Base-by-base conservation (phyloP, 352 stramenopile genomes). In the Phytophthora idaei region DNA sequence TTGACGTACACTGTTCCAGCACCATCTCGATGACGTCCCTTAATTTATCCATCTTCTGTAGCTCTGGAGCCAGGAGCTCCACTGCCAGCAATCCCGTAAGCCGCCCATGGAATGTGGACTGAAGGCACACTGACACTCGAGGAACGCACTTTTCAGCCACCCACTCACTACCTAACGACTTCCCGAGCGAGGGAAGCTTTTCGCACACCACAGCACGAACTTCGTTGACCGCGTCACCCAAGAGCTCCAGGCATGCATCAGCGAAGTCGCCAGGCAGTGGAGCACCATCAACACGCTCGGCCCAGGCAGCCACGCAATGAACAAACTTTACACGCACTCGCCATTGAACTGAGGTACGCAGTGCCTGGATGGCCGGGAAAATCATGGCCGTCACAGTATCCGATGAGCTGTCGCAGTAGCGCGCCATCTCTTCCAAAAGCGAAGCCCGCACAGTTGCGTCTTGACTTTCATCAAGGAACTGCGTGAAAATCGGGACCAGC, bases 281-380 rank as follows among this genome's bases (percentile, higher is more conserved):
- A 7, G 78, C 73, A 4, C 80, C 81, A 55, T 93, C 83, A 0
- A 76, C 72, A 50, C 85, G 85, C 54, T 90, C 85, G 4, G 84
- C 83, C 87, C 87, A 96, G 4, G 87, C 84, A 45, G 77, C 84
- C 39, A 96, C 83, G 52, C 89, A 93, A 67, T 96, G 79, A 39
- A 94, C 85, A 73, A 90, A 94, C 51, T 94, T 93, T 25, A 96
- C 81, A 17, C 89, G 89, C 21, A 94, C 83, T 51, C 89, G 85
- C 89, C 89, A 96, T 58, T 90, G 81, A 11, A 74, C 61, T n/a
- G 87, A 93, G 34, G 80, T 74, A 31, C 71, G 73, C 9, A 95
- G 73, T 7, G 81, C 78, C 62, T 90, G 78, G 54, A 95, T 81
- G 5, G 80, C 83, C 0, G 87, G 80, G 21, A 93, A 81, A 50